Evolutionary conservation across 1,139 yeast genomes (phyloP).

Genomic region (Kodamaea suecica): DNA sequence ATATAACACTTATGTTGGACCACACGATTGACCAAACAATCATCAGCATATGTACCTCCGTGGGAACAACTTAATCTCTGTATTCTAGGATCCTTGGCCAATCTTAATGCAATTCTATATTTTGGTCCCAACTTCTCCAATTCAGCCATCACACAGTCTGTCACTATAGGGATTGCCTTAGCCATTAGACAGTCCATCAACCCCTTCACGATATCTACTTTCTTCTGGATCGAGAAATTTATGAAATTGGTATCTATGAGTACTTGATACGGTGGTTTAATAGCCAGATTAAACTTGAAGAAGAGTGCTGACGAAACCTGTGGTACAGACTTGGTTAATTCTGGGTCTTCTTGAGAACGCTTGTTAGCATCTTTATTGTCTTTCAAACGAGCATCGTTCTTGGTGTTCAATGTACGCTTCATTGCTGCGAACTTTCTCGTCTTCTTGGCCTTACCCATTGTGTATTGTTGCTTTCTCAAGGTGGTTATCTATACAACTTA

Average conservation of each 20-base stretch:
- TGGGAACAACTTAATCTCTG: conserved; percentile 85
- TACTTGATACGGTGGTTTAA: conserved; percentile 95
- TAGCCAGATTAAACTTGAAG: conserved; percentile 90
- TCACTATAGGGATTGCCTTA: conserved; percentile 89
- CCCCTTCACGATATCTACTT: conserved; percentile 87
- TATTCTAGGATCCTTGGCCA: conserved; percentile 93
- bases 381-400: conserved; percentile 59
- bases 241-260: conserved; percentile 94
- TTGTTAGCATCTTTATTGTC: conserved; percentile 19
- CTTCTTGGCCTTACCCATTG: conserved; percentile 95
- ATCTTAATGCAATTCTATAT: conserved; percentile 83
- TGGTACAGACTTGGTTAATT: conserved; percentile 79
- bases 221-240: conserved; percentile 92
- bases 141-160: conserved; percentile 98
- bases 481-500: too few relatives aligned
- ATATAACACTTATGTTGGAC: conserved; percentile 95
- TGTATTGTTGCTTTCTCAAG: conserved; percentile 9
- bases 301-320: conserved; percentile 95
- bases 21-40: conserved; percentile 88
- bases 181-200: conserved; percentile 96
- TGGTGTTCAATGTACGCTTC: conserved; percentile 72
- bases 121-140: conserved; percentile 93
- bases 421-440: conserved; percentile 95
- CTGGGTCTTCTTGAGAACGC: conserved; percentile 59
- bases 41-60: conserved; percentile 97